phyloP scores from a whole-genome alignment of 208 protist species.

The Leishmania mexicana region DNA sequence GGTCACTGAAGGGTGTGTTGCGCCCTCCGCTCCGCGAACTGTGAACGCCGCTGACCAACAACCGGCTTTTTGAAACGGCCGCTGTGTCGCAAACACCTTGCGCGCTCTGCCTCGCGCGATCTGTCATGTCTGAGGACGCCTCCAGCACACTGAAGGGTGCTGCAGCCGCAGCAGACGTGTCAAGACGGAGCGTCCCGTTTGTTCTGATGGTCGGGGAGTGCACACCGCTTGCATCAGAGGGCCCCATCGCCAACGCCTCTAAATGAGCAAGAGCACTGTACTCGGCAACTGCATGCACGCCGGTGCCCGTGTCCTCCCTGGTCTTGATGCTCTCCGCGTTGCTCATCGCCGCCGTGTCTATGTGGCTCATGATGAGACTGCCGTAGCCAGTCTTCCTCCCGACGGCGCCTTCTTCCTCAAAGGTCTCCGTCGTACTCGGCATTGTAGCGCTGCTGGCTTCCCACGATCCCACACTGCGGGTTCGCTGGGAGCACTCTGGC shows the following conservation, averaged over 20 bases:
- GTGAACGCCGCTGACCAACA: not conserved
- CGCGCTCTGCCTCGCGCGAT: not conserved
- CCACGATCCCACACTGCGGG: not conserved
- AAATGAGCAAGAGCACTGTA: conserved; percentile 7
- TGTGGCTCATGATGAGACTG: conserved; percentile 10
- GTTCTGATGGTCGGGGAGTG: not conserved
- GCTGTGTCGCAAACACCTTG: not conserved
- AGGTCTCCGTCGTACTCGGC: not conserved
- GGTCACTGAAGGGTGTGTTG: not conserved
- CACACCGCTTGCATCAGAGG: not conserved
- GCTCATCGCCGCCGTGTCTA: not conserved
- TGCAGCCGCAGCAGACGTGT: not conserved
- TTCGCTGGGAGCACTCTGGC: not conserved
- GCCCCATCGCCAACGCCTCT: not conserved
- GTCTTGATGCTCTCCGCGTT: not conserved
- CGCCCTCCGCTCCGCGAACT: not conserved
- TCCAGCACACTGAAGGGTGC: not conserved
- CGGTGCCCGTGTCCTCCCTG: not conserved
- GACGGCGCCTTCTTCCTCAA: not conserved
- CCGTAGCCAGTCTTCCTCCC: not conserved
- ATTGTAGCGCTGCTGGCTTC: not conserved
- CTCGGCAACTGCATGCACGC: not conserved
- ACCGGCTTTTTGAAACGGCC: not conserved
- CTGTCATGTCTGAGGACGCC: not conserved
- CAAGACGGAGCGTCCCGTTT: too few species aligned